Base-by-base conservation (phyloP, 116 monocot species). In the Thalassia testudinum region DNA sequence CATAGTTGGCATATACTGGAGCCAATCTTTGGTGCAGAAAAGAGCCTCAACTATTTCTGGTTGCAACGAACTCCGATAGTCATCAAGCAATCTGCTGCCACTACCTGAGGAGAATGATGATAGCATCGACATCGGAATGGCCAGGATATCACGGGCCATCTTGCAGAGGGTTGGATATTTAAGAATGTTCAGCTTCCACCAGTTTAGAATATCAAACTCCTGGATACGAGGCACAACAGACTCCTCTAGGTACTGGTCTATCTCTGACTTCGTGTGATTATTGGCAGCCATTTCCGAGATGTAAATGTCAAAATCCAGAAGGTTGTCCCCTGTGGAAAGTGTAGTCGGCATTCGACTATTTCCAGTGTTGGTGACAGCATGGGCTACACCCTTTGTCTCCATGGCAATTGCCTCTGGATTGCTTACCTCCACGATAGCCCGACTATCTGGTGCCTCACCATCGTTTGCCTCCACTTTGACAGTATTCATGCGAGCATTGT, bases 201-300 rank as follows among this genome's bases (percentile, higher is more conserved):
- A 85, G 52, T 66, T 59, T 50, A 85, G 44, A 18, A 85, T 74
- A 27, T 85, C 79, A 27, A 85, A 80, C 22, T 66, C 76, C 40
- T 76, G 72, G 12, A 73, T 85, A 10, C 85, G 62, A 0, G 79
- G 76, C n/a, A 72, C 27, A 12, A 76, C 73, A 21, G 76, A 63
- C 50, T 84, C 84, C 56, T 84, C 84, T 1, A 84, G 58, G 61
- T 84, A 84, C 51, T 75, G 79, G 22, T 84, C 84, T 23, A 84
- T 45, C 57, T 84, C 79, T 14, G 84, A 73, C 55, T 84, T 84
- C 26, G 72, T 72, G n/a, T 72, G 69, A 24, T 75, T 47, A 10
- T 60, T 67, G 17, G 67, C 64, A 2, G 72, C 56, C 14, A 55
- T 70, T 44, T 70, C 70, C 1, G 70, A 70, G 21, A 70, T 63